Percentiles rank a stretch among this genome's conserved stretches.
phyloP scores from a whole-genome alignment of 108 stramenopile species.

The Tribonema minus region DNA sequence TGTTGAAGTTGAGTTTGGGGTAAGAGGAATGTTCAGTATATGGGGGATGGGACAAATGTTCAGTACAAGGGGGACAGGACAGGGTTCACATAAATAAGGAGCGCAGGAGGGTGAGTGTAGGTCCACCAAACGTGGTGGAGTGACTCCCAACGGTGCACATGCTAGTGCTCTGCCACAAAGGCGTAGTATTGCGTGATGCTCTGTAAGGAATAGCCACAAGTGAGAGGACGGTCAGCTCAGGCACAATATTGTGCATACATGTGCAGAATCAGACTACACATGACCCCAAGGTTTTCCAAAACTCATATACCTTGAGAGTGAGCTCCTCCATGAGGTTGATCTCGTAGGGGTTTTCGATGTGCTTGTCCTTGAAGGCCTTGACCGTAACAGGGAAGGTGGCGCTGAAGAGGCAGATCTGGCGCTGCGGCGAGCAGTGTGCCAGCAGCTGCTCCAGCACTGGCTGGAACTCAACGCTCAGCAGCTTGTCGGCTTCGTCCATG shows the following conservation, averaged over 20 bases:
- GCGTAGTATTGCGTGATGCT: slow-evolving; percentile 98
- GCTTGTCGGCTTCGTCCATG: slow-evolving; percentile 98
- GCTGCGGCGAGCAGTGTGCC: slow-evolving; percentile 63
- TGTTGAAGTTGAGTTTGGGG: neutral
- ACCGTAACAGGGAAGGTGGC: slow-evolving; percentile 98
- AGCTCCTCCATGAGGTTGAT: slow-evolving; percentile 99
- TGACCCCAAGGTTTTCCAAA: neutral
- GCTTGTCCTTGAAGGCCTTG: slow-evolving; percentile 84
- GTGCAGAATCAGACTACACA: no score
- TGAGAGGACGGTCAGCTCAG: neutral
- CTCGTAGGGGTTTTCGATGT: slow-evolving; percentile 66
- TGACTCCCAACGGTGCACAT: slow-evolving; percentile 97
- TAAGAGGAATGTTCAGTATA: neutral
- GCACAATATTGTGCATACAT: no score
- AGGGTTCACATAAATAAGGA: no score
- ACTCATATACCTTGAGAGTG: slow-evolving; percentile 67
- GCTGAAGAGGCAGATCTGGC: slow-evolving; percentile 96
- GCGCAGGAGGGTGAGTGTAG: slow-evolving; percentile 97
- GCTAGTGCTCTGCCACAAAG: slow-evolving; percentile 96
- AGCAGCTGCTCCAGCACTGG: slow-evolving; percentile 91
- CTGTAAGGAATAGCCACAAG: neutral
- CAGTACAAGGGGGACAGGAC: no score
- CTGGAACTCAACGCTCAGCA: slow-evolving; percentile 90
- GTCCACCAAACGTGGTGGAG: slow-evolving; percentile 84
- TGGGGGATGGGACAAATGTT: no score